Evolutionary conservation across 139 green algal species (phyloP).

Genomic region (Chlamydomonas sphaeroides): DNA sequence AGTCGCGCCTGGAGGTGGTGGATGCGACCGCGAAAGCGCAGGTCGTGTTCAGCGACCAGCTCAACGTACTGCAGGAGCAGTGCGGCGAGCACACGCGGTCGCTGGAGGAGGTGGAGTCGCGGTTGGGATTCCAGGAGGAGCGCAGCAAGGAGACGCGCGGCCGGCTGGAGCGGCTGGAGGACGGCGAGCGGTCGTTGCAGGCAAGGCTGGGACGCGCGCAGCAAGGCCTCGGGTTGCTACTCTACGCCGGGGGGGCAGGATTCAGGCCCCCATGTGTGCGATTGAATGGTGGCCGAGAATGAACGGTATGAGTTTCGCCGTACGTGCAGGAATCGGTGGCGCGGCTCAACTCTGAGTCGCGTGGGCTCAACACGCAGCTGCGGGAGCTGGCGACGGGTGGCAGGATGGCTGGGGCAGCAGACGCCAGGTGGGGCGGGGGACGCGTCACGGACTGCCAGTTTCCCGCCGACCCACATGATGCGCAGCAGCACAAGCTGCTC

Average conservation of each 20-base stretch:
- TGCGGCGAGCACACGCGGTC: background rate
- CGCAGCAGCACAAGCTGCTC: no score
- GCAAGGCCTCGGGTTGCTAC: no score
- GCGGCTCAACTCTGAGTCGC: background rate
- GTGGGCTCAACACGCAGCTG: conserved; percentile 12
- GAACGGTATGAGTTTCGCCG: no score
- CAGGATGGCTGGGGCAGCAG: no score
- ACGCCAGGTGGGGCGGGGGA: no score
- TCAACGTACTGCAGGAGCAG: background rate
- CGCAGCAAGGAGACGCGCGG: background rate
- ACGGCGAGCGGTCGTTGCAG: conserved; percentile 14
- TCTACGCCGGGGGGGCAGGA: no score
- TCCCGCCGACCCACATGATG: no score
- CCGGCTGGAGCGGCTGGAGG: conserved; percentile 33
- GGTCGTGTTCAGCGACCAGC: background rate
- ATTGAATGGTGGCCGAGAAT: no score
- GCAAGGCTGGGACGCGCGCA: no score
- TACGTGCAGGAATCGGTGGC: conserved; percentile 9
- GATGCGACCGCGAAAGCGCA: background rate
- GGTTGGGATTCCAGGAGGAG: conserved; percentile 31
- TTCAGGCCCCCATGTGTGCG: no score
- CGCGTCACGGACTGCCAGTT: no score
- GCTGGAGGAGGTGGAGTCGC: conserved; percentile 30
- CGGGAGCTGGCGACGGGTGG: conserved; percentile 6
- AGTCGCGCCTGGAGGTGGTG: conserved; percentile 14